Percentiles rank a stretch among this genome's conserved stretches.
These are phyloP conservation scores for Primulina eburnea DNA, from an alignment of 257 asterid genomes.

Conservation along the genomic window DNA sequence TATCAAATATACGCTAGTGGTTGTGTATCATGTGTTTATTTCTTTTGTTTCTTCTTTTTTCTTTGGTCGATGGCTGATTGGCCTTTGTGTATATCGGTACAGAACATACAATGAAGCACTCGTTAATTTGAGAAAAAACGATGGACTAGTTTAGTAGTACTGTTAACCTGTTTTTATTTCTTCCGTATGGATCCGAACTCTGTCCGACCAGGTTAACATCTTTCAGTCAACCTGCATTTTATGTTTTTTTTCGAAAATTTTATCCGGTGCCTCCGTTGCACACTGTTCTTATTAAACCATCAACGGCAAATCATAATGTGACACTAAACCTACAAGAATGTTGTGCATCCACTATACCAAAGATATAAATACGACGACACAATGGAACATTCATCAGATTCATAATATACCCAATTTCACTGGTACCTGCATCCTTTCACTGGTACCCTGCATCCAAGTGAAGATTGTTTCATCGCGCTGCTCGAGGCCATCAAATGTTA, in stretches of 20 bases:
- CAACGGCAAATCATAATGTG: neutral
- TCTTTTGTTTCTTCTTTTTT: neutral
- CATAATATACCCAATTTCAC: neutral
- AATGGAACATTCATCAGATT: neutral
- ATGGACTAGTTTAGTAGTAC: constrained; percentile 1
- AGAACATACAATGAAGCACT: constrained; percentile 33
- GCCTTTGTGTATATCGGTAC: constrained; percentile 35
- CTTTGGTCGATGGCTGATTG: constrained; percentile 21
- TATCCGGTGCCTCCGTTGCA: neutral
- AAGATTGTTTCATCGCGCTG: neutral
- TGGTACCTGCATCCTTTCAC: neutral
- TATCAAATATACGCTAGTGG: constrained; percentile 20
- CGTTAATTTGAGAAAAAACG: constrained; percentile 26
- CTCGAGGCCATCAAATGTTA: neutral
- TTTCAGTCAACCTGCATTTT: neutral
- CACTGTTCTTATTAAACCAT: neutral
- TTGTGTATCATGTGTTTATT: constrained; percentile 18
- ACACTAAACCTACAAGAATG: neutral
- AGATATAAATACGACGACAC: neutral
- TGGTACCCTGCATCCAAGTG: neutral
- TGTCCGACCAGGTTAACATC: neutral
- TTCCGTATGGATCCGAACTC: neutral
- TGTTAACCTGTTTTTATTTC: constrained; percentile 18
- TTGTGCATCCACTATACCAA: neutral
- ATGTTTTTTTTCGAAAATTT: neutral